Evolutionary conservation across 768 basidiomycete genomes (phyloP), one percentile per base, ranked within the genome.

Genomic region (Mrakia hoshinonis): DNA sequence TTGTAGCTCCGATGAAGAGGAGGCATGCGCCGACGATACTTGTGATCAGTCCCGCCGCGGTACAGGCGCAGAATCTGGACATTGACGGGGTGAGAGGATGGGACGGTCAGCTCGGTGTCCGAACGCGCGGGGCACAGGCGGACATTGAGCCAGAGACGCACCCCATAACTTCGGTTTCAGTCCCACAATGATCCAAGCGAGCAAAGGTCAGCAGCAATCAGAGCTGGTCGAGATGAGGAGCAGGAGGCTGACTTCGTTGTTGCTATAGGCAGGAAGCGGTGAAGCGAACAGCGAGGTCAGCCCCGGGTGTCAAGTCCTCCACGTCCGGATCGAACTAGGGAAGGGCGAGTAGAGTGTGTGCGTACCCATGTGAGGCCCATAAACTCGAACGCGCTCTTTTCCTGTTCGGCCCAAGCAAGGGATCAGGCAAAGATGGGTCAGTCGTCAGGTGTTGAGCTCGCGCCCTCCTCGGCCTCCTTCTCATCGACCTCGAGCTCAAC

Each of bases 21-120:
- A 94, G 79, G 67, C 90, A 84, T 64, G 86, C 84, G 24, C 90
- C 93, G 46, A 97, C 80, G 34, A 96, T 75, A 77, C 90, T 92
- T 70, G 94, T 79, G 26, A 88, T 82, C 75, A 95, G 89, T 6
- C 93, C 93, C 49, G 86, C 79, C 46, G 83, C 82, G 63, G 72
- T 64, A 29, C 67, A 61, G 22, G 72, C 72, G 54, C 48, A 22
- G 64, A 66, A 66, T 64, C 62, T 64, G 62, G 9, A 15, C n/a
- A 2, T 18, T 4, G 29, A 24, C 6, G 29, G 12, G 46, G 6
- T 4, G 22, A 15, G 4, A 24, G n/a, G 22, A 11, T 0, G 15
- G 46, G 38, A n/a, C n/a, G 38, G 43, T 64, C 24, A 46, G 62
- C 62, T 29, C 22, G 62, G 18, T 3, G 38, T 15, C 9, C 15